These are phyloP conservation scores for Septoria linicola DNA, from an alignment of 2,329 filamentous ascomycete species.

Conservation along the genomic window DNA sequence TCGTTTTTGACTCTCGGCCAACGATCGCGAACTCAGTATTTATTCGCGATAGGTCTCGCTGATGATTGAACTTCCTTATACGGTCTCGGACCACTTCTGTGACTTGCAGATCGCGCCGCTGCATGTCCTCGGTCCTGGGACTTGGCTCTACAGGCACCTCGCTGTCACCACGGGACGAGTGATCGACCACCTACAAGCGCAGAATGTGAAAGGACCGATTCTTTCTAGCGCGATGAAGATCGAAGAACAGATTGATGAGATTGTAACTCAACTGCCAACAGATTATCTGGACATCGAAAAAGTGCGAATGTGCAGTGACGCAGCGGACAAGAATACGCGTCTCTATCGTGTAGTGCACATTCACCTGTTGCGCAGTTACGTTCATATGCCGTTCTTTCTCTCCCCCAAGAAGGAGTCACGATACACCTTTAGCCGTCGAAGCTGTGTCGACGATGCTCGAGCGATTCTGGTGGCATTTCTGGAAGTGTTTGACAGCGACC, in stretches of 20 bases:
- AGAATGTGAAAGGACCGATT: conserved; percentile 6
- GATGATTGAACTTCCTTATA: conserved; percentile 22
- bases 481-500: conserved; percentile 37
- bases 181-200: conserved; percentile 18
- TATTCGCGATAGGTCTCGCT: conserved; percentile 19
- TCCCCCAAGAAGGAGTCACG: conserved; percentile 40
- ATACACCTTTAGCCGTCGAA: conserved; percentile 42
- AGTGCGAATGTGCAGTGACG: conserved; percentile 9
- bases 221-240: conserved; percentile 15
- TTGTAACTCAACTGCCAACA: conserved; percentile 9
- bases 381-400: conserved; percentile 49
- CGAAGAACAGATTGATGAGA: conserved; percentile 16
- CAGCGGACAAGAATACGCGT: conserved; percentile 13
- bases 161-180: conserved; percentile 16
- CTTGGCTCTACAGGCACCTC: conserved; percentile 16
- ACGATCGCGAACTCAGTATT: too few species aligned
- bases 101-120: conserved; percentile 16
- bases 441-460: conserved; percentile 44
- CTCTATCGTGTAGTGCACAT: conserved; percentile 31
- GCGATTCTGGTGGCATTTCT: conserved; percentile 44
- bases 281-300: conserved; percentile 14
- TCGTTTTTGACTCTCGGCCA: too few species aligned
- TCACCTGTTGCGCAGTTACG: conserved; percentile 47
- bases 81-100: conserved; percentile 17
- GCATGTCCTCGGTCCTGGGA: background rate